Base-by-base conservation (phyloP, 768 basidiomycete species). In the Lactarius quietus region DNA sequence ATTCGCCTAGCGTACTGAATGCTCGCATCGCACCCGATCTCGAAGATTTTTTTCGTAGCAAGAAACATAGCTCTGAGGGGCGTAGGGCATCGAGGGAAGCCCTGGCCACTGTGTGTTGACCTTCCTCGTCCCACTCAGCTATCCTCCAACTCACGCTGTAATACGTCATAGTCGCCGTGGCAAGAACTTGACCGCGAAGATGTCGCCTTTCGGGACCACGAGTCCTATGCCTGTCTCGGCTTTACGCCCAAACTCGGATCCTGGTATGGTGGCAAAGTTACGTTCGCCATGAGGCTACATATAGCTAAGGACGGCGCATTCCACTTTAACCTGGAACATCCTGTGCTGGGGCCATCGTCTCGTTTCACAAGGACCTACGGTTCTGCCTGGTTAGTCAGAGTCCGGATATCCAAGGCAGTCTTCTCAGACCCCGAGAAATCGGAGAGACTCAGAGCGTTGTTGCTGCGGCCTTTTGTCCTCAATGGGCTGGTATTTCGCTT, bases 231-330 rank as follows among this genome's bases (percentile, higher is more conserved):
- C 4, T 81, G 79, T 18, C 71, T 87, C 6, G 86, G 83, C 1
- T 76, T 56, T 31, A 41, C 57, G 12, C 67, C 72, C 17, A 71
- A 76, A 23, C 68, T 73, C 33, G 73, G 76, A 6, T 74, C 73
- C 7, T 88, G 84, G 83, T 86, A 84, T 67, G 88, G 85, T 1
- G 88, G 89, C 0, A 81, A 83, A 68, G 78, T 88, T 0, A 76
- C 82, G 5, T 88, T 89, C 68, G 70, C 77, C 0, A 83, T 78
- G 0, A 81, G 73, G 58, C 62, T 82, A 18, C 70, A 75, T 45
- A 45, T 56, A n/a, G 14, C 39, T 8, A 56, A 61, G 29, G 43
- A 14, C 31, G 61, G 62, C 0, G 36, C 51, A 0, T 82, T 79
- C 63, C 75, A 72, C 33, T 68, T 89, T 14, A 66, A 73, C 9